Evolutionary conservation across 495 filamentous ascomycete species (phyloP).

Genomic region (Tuber calosporum): DNA sequence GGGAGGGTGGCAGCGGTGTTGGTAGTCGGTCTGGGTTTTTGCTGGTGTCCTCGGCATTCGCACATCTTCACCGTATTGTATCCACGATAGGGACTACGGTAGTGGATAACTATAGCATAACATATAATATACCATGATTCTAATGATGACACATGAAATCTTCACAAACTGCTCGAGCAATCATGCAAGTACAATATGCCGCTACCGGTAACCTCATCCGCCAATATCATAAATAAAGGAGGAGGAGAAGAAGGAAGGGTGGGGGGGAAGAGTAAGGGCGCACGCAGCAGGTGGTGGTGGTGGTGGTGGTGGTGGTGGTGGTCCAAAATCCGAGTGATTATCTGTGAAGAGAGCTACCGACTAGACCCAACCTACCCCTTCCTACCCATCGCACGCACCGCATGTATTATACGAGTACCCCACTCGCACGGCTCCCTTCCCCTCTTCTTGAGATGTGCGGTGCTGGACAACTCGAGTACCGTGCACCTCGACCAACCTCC

Average conservation of each 20-base stretch:
- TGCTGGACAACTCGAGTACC: no score
- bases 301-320: no score
- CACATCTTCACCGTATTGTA: neutral
- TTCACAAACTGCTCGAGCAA: neutral
- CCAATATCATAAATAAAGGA: no score
- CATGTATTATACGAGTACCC: no score
- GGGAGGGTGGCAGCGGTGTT: neutral
- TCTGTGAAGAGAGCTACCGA: neutral
- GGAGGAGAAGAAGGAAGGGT: neutral
- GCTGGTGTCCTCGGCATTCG: neutral
- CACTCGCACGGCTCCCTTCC: no score
- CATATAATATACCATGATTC: neutral
- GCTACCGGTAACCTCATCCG: neutral
- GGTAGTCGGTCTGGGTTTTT: neutral
- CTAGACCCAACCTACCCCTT: neutral
- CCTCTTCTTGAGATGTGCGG: neutral
- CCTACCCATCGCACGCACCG: neutral
- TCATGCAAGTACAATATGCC: neutral
- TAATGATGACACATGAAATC: neutral
- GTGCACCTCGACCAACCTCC: neutral
- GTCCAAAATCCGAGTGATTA: neutral
- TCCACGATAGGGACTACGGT: neutral
- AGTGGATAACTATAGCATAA: neutral
- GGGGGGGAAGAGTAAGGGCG: neutral
- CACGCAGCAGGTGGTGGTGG: neutral